Conservation (phyloP, 2,329 filamentous ascomycete species). For the Aureobasidium mangrovei region DNA sequence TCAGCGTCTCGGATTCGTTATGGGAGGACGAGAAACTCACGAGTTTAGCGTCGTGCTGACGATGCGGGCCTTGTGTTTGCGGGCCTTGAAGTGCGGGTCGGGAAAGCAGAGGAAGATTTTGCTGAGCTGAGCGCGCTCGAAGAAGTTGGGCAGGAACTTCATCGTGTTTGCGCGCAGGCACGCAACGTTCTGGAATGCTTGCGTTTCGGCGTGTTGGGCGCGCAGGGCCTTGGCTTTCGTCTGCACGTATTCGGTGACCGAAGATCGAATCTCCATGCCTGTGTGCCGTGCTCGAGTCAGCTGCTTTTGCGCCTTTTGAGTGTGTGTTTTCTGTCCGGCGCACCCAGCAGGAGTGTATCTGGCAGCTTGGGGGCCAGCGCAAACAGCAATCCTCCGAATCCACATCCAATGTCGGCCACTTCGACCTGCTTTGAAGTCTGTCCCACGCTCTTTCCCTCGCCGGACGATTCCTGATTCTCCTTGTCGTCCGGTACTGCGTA, state of each 20-base stretch:
- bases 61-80: constrained; percentile 95
- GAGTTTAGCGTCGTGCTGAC: constrained; percentile 80
- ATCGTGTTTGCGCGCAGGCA: constrained; percentile 91
- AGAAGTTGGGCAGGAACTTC: constrained; percentile 99
- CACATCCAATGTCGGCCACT: constrained; percentile 93
- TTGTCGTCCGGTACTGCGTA: constrained; percentile 41
- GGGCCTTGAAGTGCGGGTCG: constrained; percentile 93
- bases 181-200: constrained; percentile 70
- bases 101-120: constrained; percentile 98
- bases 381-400: constrained; percentile 84
- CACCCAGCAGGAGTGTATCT: constrained; percentile 73
- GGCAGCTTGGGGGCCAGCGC: constrained; percentile 76
- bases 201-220: constrained; percentile 22
- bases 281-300: not conserved
- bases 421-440: constrained; percentile 63
- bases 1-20: too few relatives aligned
- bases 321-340: constrained; percentile 21
- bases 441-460: constrained; percentile 20
- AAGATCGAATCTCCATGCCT: constrained; percentile 87
- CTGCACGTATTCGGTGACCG: constrained; percentile 84
- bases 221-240: constrained; percentile 79
- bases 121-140: constrained; percentile 66
- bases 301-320: not conserved
- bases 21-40: not conserved
- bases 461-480: constrained; percentile 15